Evolutionary conservation across 2,329 filamentous ascomycete species (phyloP).

Genomic region (Cladosporium cucumerinum): DNA sequence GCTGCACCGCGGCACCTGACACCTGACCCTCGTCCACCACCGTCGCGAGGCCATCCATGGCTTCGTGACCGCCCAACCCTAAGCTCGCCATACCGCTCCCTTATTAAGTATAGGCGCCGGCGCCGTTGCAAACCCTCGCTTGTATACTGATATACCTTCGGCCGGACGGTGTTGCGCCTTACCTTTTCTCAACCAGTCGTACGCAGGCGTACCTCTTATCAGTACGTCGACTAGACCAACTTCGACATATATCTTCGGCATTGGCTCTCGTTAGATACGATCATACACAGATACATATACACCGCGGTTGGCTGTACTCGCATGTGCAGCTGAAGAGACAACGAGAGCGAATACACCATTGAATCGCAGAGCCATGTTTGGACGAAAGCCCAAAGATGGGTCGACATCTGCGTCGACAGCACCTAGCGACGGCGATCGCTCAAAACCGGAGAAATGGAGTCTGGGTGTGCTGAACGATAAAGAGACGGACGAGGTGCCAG

Average conservation of each 20-base stretch:
- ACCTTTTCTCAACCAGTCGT: not conserved
- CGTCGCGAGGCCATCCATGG: not conserved
- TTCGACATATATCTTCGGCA: not conserved
- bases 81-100: not conserved
- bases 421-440: not conserved
- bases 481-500: constrained; percentile 79
- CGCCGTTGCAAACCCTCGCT: constrained; percentile 6
- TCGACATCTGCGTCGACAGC: not conserved
- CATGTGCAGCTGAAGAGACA: not conserved
- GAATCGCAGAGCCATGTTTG: not conserved
- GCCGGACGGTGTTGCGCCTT: not conserved
- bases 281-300: not conserved
- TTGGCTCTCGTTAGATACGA: not conserved
- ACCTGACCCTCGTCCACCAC: constrained; percentile 10
- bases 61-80: constrained; percentile 9
- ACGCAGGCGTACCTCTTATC: constrained; percentile 9
- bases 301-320: not conserved
- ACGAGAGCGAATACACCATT: not conserved
- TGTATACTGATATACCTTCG: not conserved
- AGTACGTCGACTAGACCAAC: not conserved
- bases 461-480: constrained; percentile 82
- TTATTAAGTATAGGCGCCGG: constrained; percentile 8
- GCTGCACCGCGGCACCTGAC: not conserved
- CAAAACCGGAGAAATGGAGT: constrained; percentile 45
- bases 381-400: not conserved